A percentile compares a stretch with the other conserved stretches of the same genome.
phyloP scores from a whole-genome alignment of 2,329 filamentous ascomycete species.

The Thelonectria blattea region DNA sequence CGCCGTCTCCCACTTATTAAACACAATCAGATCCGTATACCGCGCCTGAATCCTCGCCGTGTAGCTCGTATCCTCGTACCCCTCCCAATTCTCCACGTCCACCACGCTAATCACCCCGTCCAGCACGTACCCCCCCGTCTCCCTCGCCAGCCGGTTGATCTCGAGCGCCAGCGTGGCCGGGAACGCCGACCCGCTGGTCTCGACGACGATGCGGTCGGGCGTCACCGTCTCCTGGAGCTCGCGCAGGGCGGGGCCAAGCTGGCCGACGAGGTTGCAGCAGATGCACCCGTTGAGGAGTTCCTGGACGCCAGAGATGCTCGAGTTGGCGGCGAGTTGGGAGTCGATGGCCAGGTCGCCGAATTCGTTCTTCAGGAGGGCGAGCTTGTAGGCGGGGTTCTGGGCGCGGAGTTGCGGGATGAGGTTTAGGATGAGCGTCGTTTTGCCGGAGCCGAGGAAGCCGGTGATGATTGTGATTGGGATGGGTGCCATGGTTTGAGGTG shows the following conservation, averaged over 20 bases:
- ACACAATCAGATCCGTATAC: constrained; percentile 88
- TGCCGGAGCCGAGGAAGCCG: constrained; percentile 93
- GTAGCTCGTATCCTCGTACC: constrained; percentile 89
- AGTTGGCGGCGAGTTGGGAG: constrained; percentile 83
- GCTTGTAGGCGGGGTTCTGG: constrained; percentile 76
- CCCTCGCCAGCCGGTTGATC: constrained; percentile 78
- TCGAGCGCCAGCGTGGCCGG: constrained; percentile 91
- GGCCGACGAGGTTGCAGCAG: constrained; percentile 97
- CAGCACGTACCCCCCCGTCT: constrained; percentile 72
- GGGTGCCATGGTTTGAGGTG: constrained; percentile 58
- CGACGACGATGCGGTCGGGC: constrained; percentile 90
- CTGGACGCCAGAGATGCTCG: constrained; percentile 85
- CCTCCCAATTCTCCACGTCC: constrained; percentile 93
- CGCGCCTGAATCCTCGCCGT: constrained; percentile 87
- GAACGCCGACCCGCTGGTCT: constrained; percentile 88
- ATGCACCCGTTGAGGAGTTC: constrained; percentile 97
- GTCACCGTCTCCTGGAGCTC: constrained; percentile 65
- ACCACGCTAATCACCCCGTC: constrained; percentile 91
- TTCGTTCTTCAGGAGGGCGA: constrained; percentile 97
- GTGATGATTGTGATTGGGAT: constrained; percentile 95
- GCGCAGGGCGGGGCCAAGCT: constrained; percentile 79
- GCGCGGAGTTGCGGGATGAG: constrained; percentile 87
- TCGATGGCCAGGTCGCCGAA: constrained; percentile 95
- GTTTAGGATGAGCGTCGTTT: constrained; percentile 94
- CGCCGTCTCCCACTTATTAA: constrained; percentile 90